phyloP scores from a whole-genome alignment of 2,329 filamentous ascomycete genomes.

The Aspergillus fumigatiaffinis region DNA sequence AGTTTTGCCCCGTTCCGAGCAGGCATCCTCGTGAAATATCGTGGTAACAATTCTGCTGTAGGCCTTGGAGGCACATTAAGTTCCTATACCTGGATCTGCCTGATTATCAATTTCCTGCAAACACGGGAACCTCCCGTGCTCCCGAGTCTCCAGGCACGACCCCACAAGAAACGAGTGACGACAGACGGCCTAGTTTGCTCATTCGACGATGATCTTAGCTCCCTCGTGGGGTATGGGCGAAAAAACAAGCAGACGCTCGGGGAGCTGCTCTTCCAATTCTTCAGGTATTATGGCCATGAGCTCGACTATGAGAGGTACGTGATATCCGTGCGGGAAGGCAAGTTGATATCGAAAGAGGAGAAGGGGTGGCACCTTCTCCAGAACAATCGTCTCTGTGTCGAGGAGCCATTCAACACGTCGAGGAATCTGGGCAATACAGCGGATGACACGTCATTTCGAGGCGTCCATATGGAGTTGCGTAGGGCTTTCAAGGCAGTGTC shows the following conservation, averaged over 20 bases:
- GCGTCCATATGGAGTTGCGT: slow-evolving; percentile 83
- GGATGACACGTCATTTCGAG: slow-evolving; percentile 89
- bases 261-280: slow-evolving; percentile 90
- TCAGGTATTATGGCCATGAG: slow-evolving; percentile 90
- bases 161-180: slow-evolving; percentile 57
- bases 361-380: slow-evolving; percentile 81
- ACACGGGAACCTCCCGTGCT: slow-evolving; percentile 78
- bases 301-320: slow-evolving; percentile 83
- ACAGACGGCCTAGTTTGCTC: slow-evolving; percentile 65
- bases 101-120: slow-evolving; percentile 95
- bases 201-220: slow-evolving; percentile 82
- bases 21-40: neutral
- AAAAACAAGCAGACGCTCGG: slow-evolving; percentile 80
- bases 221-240: slow-evolving; percentile 68
- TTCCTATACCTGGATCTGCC: slow-evolving; percentile 98
- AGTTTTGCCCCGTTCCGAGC: slow-evolving; percentile 30
- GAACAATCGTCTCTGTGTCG: slow-evolving; percentile 86
- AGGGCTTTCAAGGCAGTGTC: slow-evolving; percentile 81
- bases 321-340: slow-evolving; percentile 79
- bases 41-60: slow-evolving; percentile 36
- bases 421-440: slow-evolving; percentile 95
- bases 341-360: slow-evolving; percentile 71
- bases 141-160: slow-evolving; percentile 75
- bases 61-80: slow-evolving; percentile 91
- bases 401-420: slow-evolving; percentile 89